phyloP scores from a whole-genome alignment of 2,329 filamentous ascomycete species.

The Paecilomyces formosus region DNA sequence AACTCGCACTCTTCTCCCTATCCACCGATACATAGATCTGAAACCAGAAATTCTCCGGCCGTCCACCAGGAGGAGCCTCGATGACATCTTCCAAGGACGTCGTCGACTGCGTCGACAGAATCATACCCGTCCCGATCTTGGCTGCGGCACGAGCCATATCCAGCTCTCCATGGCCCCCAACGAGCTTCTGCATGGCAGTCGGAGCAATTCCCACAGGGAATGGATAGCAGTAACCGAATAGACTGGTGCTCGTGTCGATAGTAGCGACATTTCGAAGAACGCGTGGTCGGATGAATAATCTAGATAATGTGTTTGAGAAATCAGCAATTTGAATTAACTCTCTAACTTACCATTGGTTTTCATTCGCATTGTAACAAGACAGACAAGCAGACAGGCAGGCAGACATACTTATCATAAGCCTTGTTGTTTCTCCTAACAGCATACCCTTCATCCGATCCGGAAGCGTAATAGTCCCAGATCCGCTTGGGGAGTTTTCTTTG shows the following conservation, averaged over 20 bases:
- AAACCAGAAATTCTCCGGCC: slow-evolving; percentile 23
- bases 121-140: slow-evolving; percentile 34
- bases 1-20: slow-evolving; percentile 27
- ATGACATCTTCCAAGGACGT: slow-evolving; percentile 36
- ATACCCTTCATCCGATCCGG: background rate
- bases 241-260: slow-evolving; percentile 28
- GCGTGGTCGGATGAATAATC: slow-evolving; percentile 20
- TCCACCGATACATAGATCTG: slow-evolving; percentile 47
- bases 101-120: slow-evolving; percentile 36
- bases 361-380: background rate
- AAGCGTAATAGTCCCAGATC: background rate
- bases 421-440: background rate
- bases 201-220: slow-evolving; percentile 45
- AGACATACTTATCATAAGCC: background rate
- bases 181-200: slow-evolving; percentile 44
- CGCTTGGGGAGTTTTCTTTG: background rate
- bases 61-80: slow-evolving; percentile 16
- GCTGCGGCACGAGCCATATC: slow-evolving; percentile 40
- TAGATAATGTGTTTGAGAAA: background rate
- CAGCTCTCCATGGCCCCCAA: slow-evolving; percentile 42
- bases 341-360: no score
- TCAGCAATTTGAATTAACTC: no score
- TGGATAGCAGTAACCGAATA: slow-evolving; percentile 34
- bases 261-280: slow-evolving; percentile 31
- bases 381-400: background rate